A percentile compares a stretch with the other conserved stretches of the same genome.
Conservation (phyloP, 768 basidiomycete genomes). For the Kondoa subrosea region DNA sequence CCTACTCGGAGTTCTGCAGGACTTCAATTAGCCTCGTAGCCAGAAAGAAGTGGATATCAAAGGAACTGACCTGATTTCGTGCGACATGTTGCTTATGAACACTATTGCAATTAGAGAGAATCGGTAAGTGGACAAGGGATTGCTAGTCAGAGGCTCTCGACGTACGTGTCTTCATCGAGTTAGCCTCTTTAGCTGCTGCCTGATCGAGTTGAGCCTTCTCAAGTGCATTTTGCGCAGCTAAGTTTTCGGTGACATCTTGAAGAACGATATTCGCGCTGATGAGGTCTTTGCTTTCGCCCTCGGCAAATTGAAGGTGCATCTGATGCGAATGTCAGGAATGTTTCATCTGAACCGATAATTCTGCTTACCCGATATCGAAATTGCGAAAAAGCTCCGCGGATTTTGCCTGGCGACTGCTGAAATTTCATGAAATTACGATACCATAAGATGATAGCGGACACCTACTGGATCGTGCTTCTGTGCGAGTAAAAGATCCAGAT, state of each 20-base stretch:
- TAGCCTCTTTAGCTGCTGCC: conserved; percentile 22
- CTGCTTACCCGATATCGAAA: too few species aligned
- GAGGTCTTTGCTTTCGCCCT: not conserved
- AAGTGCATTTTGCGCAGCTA: conserved; percentile 11
- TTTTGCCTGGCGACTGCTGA: too few species aligned
- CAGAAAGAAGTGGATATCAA: not conserved
- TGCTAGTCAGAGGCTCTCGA: too few species aligned
- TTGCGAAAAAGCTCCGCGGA: too few species aligned
- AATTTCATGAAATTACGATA: too few species aligned
- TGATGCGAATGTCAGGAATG: too few species aligned
- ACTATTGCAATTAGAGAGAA: too few species aligned
- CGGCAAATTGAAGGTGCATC: too few species aligned
- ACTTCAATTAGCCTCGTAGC: not conserved
- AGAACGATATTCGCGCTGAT: conserved; percentile 14
- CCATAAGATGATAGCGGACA: too few species aligned
- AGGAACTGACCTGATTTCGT: conserved; percentile 23
- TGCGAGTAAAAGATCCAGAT: not conserved
- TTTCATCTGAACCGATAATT: too few species aligned
- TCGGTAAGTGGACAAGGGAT: too few species aligned
- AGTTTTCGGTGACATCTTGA: conserved; percentile 16
- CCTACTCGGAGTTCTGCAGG: not conserved
- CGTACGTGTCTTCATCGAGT: conserved; percentile 22
- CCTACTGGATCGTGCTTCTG: not conserved
- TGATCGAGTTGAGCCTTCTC: conserved; percentile 7
- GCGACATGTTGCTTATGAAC: conserved; percentile 22